Conservation (phyloP, 2,329 filamentous ascomycete species). For the Ophiocordyceps camponoti-rufipedis region DNA sequence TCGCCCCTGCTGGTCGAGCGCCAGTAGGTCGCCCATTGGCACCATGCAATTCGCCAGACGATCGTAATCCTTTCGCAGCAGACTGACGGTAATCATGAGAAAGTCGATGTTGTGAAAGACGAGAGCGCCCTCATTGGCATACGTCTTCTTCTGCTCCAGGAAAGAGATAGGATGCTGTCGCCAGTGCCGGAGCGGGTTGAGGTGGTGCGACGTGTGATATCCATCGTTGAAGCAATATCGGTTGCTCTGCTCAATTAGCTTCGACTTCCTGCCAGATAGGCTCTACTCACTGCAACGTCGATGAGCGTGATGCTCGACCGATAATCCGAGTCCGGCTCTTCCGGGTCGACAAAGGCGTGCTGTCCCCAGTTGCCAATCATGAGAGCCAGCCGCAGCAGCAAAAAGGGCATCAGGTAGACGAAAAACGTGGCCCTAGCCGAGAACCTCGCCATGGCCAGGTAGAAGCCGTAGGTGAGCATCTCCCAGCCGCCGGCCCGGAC, state of each 20-base stretch:
- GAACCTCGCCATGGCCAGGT: conserved; percentile 27
- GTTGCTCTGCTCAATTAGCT: conserved; percentile 39
- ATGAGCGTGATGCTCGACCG: conserved; percentile 64
- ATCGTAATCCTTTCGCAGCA: conserved; percentile 54
- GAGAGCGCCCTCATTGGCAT: conserved; percentile 47
- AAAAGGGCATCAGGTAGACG: conserved; percentile 47
- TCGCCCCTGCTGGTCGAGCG: conserved; percentile 44
- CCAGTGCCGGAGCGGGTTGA: conserved; percentile 66
- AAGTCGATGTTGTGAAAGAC: conserved; percentile 74
- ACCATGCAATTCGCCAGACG: conserved; percentile 53
- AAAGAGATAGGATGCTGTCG: conserved; percentile 62
- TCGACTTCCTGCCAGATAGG: neutral
- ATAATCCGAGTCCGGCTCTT: conserved; percentile 60
- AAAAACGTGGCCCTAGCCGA: conserved; percentile 38
- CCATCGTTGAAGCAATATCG: conserved; percentile 71
- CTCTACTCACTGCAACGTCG: conserved; percentile 48
- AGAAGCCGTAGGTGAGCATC: conserved; percentile 30
- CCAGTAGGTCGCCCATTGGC: conserved; percentile 54
- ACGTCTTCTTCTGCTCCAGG: conserved; percentile 48
- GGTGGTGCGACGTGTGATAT: conserved; percentile 66
- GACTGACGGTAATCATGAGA: conserved; percentile 51
- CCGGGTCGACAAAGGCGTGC: conserved; percentile 61
- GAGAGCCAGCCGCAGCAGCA: conserved; percentile 47
- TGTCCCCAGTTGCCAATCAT: conserved; percentile 80
- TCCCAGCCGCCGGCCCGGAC: conserved; percentile 44